phyloP scores from a whole-genome alignment of 305 asterid genomes.

The Solanum hybrid region DNA sequence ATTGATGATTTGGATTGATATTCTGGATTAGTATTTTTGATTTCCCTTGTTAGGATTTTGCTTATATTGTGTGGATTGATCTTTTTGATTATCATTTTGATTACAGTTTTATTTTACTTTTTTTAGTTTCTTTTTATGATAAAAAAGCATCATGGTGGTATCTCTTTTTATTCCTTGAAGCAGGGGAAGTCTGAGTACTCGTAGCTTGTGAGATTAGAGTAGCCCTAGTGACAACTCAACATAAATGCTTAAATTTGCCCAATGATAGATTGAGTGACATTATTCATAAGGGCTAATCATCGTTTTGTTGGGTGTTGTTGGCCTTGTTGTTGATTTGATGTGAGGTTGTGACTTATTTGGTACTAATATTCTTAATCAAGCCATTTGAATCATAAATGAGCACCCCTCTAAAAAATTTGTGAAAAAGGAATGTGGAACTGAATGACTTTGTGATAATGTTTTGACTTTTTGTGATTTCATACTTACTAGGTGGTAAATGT shows the following conservation, averaged over 20 bases:
- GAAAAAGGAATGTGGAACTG: not conserved
- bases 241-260: not conserved
- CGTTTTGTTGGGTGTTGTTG: not conserved
- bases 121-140: not conserved
- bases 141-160: not conserved
- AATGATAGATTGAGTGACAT: not conserved
- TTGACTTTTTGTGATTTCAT: not conserved
- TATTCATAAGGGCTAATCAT: not conserved
- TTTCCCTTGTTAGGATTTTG: not conserved
- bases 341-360: not conserved
- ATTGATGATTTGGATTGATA: not conserved
- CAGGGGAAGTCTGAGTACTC: not conserved
- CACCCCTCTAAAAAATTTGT: not conserved
- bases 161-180: not conserved
- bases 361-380: not conserved
- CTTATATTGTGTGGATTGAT: not conserved
- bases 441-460: too few relatives aligned
- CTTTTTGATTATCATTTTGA: too few relatives aligned
- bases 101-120: too few relatives aligned
- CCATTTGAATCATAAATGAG: not conserved
- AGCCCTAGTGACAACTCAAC: not conserved
- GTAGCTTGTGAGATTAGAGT: not conserved
- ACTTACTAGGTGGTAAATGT: not conserved
- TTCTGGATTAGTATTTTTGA: not conserved
- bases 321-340: not conserved